Evolutionary conservation across 2,329 filamentous ascomycete genomes (phyloP).

Genomic region (Pestalotiopsis sp.): DNA sequence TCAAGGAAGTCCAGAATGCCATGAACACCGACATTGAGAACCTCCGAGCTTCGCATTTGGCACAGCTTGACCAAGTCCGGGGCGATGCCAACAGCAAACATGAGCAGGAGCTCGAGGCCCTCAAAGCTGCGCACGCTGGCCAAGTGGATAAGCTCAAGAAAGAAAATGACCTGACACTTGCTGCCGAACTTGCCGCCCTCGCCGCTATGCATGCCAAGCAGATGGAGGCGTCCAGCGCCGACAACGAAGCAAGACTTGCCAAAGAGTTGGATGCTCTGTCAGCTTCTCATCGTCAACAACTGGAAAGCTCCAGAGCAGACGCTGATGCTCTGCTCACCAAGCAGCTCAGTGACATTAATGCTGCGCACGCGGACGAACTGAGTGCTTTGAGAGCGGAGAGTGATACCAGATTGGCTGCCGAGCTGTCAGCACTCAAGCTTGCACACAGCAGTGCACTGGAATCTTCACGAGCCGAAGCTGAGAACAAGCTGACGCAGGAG

Average conservation of each 20-base stretch:
- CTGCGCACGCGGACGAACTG: slow-evolving; percentile 9
- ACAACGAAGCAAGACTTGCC: slow-evolving; percentile 22
- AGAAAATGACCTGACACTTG: slow-evolving; percentile 22
- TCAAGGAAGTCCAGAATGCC: slow-evolving; percentile 13
- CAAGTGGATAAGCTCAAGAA: slow-evolving; percentile 24
- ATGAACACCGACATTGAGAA: slow-evolving; percentile 16
- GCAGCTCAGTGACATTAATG: slow-evolving; percentile 10
- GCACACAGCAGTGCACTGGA: slow-evolving; percentile 30
- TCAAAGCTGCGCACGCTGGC: slow-evolving; percentile 20
- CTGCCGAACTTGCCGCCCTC: slow-evolving; percentile 28
- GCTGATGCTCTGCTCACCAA: slow-evolving; percentile 22
- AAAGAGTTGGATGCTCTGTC: slow-evolving; percentile 26
- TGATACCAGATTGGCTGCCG: slow-evolving; percentile 23
- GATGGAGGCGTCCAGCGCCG: slow-evolving; percentile 13
- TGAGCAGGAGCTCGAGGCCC: slow-evolving; percentile 16
- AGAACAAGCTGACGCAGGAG: slow-evolving; percentile 18
- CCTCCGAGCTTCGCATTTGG: slow-evolving; percentile 14
- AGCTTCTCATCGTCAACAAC: slow-evolving; percentile 27
- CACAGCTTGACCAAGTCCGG: slow-evolving; percentile 15
- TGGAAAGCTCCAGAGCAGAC: slow-evolving; percentile 29
- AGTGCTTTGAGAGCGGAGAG: slow-evolving; percentile 14
- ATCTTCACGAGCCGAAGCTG: slow-evolving; percentile 28
- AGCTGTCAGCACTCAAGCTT: slow-evolving; percentile 26
- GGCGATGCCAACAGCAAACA: slow-evolving; percentile 8
- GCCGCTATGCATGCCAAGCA: slow-evolving; percentile 26